Base-by-base conservation (phyloP, 1,139 yeast genomes). In the Yamadazyma dendronema region DNA sequence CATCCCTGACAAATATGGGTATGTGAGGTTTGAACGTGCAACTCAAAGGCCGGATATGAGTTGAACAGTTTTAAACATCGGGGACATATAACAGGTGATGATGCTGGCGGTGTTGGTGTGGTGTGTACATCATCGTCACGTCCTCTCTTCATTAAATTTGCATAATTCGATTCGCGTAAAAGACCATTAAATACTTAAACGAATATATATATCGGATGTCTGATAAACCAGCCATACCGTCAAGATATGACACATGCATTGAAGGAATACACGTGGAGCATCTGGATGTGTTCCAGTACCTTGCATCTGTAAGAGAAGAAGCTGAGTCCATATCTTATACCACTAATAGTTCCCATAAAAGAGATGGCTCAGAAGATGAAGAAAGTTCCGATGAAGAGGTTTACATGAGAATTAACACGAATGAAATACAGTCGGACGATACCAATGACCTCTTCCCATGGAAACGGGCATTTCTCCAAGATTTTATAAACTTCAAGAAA, bases 1-100 rank as follows among this genome's bases (percentile, higher is more conserved):
- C 85, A 79, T 33, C 57, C 61, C 0, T 46, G 38, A 47, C 84
- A 79, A 2, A 53, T 50, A 43, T 65, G 46, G 22, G 41, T 55
- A 37, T 51, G 68, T 34, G 12, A 21, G 2, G 41, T 37, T 10
- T 44, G 34, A 12, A 64, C 50, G 37, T 71, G 75, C 1, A 50
- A 29, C 37, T 68, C 73, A 39, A 59, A 67, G 1, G 44, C 44
- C 3, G 30, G 35, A 37, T 56, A 57, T 21, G 35, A 43, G 0
- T 17, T 13, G 11, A 26, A 26, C 5, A 5, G 13, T 11, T 12
- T 24, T n/a, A 12, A n/a, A 24, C 27, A 11, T 7, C 9, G 9
- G 8, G 6, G 22, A 19, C 22, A 19, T 19, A 7, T 9, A 19
- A 19, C 9, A 19, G 22, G 9, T 19, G 22, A 19, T 19, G 9